A percentile compares a stretch with the other conserved stretches of the same genome.
Evolutionary conservation across 148 eudicot species (phyloP).

Genomic region (Arbutus unedo): DNA sequence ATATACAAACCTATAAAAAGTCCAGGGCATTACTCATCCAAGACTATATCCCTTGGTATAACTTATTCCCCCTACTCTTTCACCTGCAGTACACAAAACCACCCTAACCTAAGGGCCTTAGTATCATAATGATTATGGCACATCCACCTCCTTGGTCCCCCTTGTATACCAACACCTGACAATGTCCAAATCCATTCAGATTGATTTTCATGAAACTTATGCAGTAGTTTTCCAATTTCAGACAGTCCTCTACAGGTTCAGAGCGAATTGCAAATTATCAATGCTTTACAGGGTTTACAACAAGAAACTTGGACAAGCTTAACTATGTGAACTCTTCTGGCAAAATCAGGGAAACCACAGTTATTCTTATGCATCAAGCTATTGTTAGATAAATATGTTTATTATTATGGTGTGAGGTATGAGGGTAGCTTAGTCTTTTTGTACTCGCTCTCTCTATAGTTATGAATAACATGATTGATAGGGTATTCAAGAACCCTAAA

Average conservation of each 20-base stretch:
- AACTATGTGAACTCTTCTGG: background rate
- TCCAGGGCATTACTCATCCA: background rate
- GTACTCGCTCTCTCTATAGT: too few relatives aligned
- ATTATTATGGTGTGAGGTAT: too few relatives aligned
- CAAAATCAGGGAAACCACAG: background rate
- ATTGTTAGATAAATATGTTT: too few relatives aligned
- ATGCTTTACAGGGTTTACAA: background rate
- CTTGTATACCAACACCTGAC: too few relatives aligned
- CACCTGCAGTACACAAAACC: background rate
- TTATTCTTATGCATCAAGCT: background rate
- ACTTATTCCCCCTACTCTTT: background rate
- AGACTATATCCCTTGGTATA: background rate
- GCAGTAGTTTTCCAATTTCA: too few relatives aligned
- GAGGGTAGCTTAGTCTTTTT: too few relatives aligned
- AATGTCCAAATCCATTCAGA: too few relatives aligned
- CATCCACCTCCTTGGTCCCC: too few relatives aligned
- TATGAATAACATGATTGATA: too few relatives aligned
- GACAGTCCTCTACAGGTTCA: background rate
- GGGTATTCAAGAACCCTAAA: too few relatives aligned
- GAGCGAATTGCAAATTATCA: background rate
- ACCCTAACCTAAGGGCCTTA: background rate
- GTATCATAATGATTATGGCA: too few relatives aligned
- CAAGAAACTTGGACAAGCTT: background rate
- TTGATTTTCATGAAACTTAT: too few relatives aligned
- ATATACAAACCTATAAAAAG: background rate